Percentiles rank a stretch among this genome's conserved stretches.
Evolutionary conservation across 306 rosid species (phyloP).

Genomic region (Pyrus communis): DNA sequence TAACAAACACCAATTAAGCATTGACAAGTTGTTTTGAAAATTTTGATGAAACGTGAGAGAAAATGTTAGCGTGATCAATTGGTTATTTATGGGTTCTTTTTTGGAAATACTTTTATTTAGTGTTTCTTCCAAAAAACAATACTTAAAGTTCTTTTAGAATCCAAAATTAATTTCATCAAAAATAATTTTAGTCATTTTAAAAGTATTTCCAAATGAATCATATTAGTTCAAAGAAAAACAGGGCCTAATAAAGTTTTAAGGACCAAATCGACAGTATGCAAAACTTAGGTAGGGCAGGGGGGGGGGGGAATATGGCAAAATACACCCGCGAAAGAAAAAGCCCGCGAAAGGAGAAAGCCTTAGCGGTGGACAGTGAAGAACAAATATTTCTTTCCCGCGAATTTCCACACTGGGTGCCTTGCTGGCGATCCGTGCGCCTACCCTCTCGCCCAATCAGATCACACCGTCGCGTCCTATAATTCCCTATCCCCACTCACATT

Average conservation of each 20-base stretch:
- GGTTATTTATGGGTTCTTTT: too few species aligned
- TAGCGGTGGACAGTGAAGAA: background rate
- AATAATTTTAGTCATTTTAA: too few species aligned
- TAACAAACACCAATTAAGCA: too few species aligned
- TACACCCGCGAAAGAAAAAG: background rate
- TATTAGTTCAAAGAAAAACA: background rate
- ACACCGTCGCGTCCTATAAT: conserved; percentile 22
- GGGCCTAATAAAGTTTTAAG: background rate
- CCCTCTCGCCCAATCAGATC: conserved; percentile 5
- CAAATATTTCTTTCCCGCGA: conserved; percentile 23
- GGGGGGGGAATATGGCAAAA: too few species aligned
- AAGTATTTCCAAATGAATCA: too few species aligned
- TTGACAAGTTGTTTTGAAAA: too few species aligned
- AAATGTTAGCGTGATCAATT: background rate
- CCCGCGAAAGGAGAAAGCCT: background rate
- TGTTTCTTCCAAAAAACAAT: too few species aligned
- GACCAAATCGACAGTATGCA: background rate
- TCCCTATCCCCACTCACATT: background rate
- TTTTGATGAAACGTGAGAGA: too few species aligned
- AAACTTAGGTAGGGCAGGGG: background rate
- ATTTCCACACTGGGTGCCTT: background rate
- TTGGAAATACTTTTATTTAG: too few species aligned
- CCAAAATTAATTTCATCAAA: too few species aligned
- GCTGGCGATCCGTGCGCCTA: conserved; percentile 26
- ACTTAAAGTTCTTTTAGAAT: fast-evolving